A percentile compares a stretch with the other conserved stretches of the same genome.
Conservation (phyloP, 331 rosid genomes). For the Malus hybrid region DNA sequence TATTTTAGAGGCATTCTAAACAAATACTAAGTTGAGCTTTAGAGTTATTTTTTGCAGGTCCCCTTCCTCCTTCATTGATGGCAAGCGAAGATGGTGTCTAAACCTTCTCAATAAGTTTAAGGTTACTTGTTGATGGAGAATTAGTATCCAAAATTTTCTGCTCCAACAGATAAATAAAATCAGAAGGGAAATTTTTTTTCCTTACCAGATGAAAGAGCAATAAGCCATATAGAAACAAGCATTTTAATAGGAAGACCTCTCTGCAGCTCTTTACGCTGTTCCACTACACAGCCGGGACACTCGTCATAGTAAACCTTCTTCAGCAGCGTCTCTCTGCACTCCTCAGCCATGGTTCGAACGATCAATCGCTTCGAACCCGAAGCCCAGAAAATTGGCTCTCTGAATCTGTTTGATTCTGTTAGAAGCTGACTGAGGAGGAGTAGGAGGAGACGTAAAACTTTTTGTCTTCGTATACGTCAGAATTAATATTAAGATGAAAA, state of each 20-base stretch:
- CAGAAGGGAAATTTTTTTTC: too few relatives aligned
- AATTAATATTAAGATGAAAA: too few relatives aligned
- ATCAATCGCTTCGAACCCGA: not conserved
- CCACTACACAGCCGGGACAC: slow-evolving; percentile 33
- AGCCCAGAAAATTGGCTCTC: not conserved
- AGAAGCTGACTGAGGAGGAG: not conserved
- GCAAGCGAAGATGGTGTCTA: too few relatives aligned
- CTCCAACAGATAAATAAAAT: not conserved
- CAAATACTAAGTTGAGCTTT: too few relatives aligned
- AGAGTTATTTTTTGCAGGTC: too few relatives aligned
- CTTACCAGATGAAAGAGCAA: slow-evolving; percentile 18
- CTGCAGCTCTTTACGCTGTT: slow-evolving; percentile 7
- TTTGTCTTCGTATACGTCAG: not conserved
- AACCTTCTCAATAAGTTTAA: too few relatives aligned
- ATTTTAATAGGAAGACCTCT: slow-evolving; percentile 21
- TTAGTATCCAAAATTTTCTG: too few relatives aligned
- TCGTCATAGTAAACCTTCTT: slow-evolving; percentile 17
- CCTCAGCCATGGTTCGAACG: not conserved
- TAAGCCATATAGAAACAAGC: slow-evolving; percentile 9
- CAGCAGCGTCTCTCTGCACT: slow-evolving; percentile 1
- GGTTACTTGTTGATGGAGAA: too few relatives aligned
- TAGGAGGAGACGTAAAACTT: not conserved
- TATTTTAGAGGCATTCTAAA: too few relatives aligned
- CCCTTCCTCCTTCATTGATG: too few relatives aligned
- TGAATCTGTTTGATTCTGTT: too few relatives aligned